These are phyloP conservation scores for Phytophthora agathidicida DNA, from an alignment of 352 stramenopile genomes.

Conservation along the genomic window DNA sequence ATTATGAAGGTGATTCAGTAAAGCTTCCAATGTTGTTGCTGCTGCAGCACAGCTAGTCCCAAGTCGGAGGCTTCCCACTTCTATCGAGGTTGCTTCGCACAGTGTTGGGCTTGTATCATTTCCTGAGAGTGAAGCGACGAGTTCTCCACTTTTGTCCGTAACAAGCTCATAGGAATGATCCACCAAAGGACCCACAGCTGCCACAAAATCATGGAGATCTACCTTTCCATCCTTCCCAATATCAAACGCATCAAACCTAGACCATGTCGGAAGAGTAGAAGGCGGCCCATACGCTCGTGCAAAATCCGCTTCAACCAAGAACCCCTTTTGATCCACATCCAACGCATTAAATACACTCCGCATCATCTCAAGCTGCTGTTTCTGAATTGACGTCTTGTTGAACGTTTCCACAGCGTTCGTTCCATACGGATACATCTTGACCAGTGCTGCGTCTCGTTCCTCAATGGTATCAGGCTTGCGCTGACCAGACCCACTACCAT, in stretches of 20 bases:
- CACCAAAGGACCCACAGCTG: constrained; percentile 52
- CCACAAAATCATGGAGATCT: constrained; percentile 64
- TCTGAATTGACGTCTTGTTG: constrained; percentile 49
- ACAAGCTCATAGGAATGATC: constrained; percentile 56
- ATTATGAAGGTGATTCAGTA: constrained; percentile 34
- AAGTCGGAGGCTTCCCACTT: constrained; percentile 50
- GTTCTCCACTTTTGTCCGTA: constrained; percentile 5
- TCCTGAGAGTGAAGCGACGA: background rate
- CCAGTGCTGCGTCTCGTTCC: constrained; percentile 5
- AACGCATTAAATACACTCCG: constrained; percentile 38
- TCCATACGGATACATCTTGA: constrained; percentile 71
- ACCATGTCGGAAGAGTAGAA: constrained; percentile 34
- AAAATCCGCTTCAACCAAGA: constrained; percentile 42
- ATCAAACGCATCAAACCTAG: constrained; percentile 58
- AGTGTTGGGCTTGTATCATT: constrained; percentile 26
- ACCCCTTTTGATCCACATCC: constrained; percentile 45
- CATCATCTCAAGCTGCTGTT: constrained; percentile 59
- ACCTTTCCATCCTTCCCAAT: constrained; percentile 53
- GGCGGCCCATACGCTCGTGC: constrained; percentile 11
- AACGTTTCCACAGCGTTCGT: constrained; percentile 61
- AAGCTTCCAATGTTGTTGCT: constrained; percentile 24
- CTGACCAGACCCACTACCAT: too few species aligned
- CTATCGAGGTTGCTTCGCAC: constrained; percentile 48
- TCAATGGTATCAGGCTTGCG: background rate
- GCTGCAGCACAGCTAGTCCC: constrained; percentile 24